Conservation (phyloP, 1,284 basidiomycete genomes). For the Porogramme epimiltina region DNA sequence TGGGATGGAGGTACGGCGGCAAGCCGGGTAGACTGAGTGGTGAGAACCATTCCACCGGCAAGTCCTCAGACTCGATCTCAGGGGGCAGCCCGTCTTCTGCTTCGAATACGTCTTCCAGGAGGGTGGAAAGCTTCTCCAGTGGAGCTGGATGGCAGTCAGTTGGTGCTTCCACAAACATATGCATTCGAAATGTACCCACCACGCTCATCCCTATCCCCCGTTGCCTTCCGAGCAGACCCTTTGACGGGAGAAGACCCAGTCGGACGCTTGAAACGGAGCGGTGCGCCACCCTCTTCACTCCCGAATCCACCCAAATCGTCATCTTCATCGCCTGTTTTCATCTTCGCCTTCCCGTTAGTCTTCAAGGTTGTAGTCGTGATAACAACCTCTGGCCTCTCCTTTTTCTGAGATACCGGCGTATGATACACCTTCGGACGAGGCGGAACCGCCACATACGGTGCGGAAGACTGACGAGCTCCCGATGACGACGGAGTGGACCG, state of each 20-base stretch:
- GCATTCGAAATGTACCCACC: constrained; percentile 43
- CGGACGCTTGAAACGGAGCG: constrained; percentile 32
- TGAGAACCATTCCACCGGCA: constrained; percentile 72
- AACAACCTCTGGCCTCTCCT: constrained; percentile 17
- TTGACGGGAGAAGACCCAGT: constrained; percentile 30
- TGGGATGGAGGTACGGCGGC: constrained; percentile 60
- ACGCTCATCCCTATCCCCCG: constrained; percentile 76
- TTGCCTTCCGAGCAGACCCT: constrained; percentile 52
- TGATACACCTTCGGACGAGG: constrained; percentile 43
- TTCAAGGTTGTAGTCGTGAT: constrained; percentile 18
- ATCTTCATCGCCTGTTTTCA: constrained; percentile 36
- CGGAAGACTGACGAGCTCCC: constrained; percentile 27
- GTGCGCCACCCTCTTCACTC: constrained; percentile 48
- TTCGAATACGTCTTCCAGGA: constrained; percentile 87
- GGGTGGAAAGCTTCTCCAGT: constrained; percentile 69
- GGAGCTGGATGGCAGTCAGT: constrained; percentile 47
- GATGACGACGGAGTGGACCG: constrained; percentile 9
- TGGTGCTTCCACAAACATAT: not conserved
- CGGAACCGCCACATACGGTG: constrained; percentile 65
- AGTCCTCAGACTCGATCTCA: constrained; percentile 55
- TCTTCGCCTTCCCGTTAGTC: constrained; percentile 29
- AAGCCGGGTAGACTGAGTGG: constrained; percentile 55
- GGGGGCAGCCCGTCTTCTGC: constrained; percentile 81
- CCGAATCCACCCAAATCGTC: constrained; percentile 65
- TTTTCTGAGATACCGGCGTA: constrained; percentile 41